Evolutionary conservation across 2,329 filamentous ascomycete genomes (phyloP), one percentile per base, ranked within the genome.

Genomic region (Knoxdaviesia capensis): DNA sequence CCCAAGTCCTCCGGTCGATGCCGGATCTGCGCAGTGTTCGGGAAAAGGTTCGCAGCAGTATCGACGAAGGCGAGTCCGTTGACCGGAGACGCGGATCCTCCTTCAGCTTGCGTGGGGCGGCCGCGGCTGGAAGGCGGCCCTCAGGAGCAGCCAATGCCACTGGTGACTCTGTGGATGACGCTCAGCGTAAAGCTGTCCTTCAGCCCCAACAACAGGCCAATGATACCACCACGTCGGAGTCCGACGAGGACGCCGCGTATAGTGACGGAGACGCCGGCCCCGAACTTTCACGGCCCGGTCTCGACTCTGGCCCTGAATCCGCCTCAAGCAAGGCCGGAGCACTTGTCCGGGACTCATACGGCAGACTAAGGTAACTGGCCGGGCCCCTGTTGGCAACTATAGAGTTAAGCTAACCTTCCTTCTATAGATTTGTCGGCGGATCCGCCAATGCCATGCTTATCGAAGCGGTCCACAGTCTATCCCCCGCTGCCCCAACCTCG

Each of bases 311-410:
- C 20, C 6, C 11, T 8, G 38, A 40, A 9, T 35, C 34, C 3
- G 20, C 20, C 31, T 29, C 38, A 31, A 44, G 37, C 6, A 35
- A 41, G n/a, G 46, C 47, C 8, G 50, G 49, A 2, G 47, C 50
- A 4, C 43, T 54, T 5, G 52, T 54, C 5, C 45, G 41, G 2
- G 53, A 54, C 41, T 55, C 51, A 2, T 55, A 55, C 34, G 51
- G 51, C 1, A 46, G 46, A 6, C 42, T 52, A 2, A 45, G 53
- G 50, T 52, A 43, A 39, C 40, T 11, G 4, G 34, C 20, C 32
- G 3, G 32, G 7, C 30, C 34, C 2, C n/a, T 29, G 10, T 9
- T 11, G 33, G 5, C 4, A 30, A 31, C 20, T 39, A n/a, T 33
- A 20, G 3, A 20, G 20, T 20, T 20, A 20, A 20, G 20, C 20